These are phyloP conservation scores for Mangifera indica DNA, from an alignment of 345 rosid genomes.

Conservation along the genomic window DNA sequence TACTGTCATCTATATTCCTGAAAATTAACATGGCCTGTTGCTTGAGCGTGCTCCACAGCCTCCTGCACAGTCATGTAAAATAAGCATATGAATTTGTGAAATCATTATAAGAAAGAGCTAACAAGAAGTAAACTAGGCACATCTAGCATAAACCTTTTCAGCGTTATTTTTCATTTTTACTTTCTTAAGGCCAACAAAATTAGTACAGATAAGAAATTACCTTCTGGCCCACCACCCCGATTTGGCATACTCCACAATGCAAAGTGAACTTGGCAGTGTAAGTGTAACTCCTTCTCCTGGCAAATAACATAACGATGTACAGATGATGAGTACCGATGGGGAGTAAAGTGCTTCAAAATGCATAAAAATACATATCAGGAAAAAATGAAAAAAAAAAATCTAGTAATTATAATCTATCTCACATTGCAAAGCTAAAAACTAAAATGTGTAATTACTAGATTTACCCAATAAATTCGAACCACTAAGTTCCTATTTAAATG, in stretches of 20 bases:
- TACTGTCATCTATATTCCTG: conserved; percentile 68
- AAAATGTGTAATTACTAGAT: no score
- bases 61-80: conserved; percentile 45
- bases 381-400: no score
- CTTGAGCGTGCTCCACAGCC: conserved; percentile 91
- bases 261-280: conserved; percentile 81
- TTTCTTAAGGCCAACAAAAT: no score
- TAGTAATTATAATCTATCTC: background rate
- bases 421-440: background rate
- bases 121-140: background rate
- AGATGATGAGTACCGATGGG: background rate
- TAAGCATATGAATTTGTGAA: background rate
- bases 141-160: background rate
- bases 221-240: conserved; percentile 88
- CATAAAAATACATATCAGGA: background rate
- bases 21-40: conserved; percentile 91
- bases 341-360: background rate
- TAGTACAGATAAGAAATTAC: conserved; percentile 23
- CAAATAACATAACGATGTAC: background rate
- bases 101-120: background rate
- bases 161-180: background rate
- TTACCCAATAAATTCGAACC: no score
- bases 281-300: conserved; percentile 79
- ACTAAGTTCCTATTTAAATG: no score
- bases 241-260: conserved; percentile 95